Evolutionary conservation across 441 rosid species (phyloP).

Genomic region (Croton setiger): DNA sequence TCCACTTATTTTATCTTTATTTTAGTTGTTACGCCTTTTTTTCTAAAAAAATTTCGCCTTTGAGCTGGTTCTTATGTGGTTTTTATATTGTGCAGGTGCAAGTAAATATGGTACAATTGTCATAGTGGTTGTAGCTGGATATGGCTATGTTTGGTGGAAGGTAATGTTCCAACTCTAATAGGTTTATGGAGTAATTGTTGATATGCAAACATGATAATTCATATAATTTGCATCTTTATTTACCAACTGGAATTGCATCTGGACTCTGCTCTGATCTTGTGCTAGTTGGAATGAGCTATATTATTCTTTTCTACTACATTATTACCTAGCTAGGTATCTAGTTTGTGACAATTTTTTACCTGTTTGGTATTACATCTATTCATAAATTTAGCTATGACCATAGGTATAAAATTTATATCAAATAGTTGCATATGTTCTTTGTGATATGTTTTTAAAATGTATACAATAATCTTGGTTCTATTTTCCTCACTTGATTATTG

Average conservation of each 20-base stretch:
- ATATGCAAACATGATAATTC: not conserved
- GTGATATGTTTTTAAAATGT: too few species aligned
- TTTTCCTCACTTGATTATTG: too few species aligned
- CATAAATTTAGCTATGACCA: not conserved
- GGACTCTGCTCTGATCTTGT: not conserved
- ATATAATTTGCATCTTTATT: not conserved
- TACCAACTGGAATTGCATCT: not conserved
- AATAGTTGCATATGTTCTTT: too few species aligned
- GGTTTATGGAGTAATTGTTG: not conserved
- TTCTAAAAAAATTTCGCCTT: not conserved
- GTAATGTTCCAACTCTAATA: conserved; percentile 30
- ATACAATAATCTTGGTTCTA: too few species aligned
- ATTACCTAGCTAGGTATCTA: not conserved
- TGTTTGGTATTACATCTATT: conserved; percentile 2
- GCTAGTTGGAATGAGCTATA: too few species aligned
- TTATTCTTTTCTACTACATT: not conserved
- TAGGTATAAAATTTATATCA: too few species aligned
- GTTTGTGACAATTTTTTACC: too few species aligned
- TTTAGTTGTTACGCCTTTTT: not conserved
- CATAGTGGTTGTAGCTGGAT: conserved; percentile 68
- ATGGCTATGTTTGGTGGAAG: conserved; percentile 99
- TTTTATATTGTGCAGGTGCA: conserved; percentile 49
- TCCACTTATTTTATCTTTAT: not conserved
- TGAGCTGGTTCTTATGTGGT: conserved; percentile 6
- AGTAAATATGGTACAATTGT: conserved; percentile 59